Evolutionary conservation across 2,329 filamentous ascomycete genomes (phyloP), one percentile per base, ranked within the genome.

Genomic region (Hymenoscyphus fraxineus): DNA sequence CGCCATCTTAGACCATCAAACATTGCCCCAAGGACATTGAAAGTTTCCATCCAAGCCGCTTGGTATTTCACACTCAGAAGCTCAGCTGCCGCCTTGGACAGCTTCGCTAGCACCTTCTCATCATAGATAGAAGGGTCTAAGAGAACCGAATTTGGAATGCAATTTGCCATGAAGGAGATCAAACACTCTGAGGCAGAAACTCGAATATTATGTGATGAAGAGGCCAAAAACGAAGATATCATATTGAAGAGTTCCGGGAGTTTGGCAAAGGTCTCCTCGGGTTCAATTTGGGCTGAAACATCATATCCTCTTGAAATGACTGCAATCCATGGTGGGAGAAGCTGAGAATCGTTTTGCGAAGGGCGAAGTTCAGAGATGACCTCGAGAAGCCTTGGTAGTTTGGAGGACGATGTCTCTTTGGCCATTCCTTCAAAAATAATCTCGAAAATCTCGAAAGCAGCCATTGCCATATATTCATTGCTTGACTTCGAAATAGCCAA

Each of bases 391-490:
- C 91, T 86, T 2, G 93, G 93, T 13, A 99, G 83, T 78, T 98
- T 99, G 0, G 92, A 86, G 2, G 93, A 96, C 0, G 93, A 91
- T 59, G 93, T 84, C 70, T 93, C 90, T 16, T 88, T 85, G n/a
- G 82, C 86, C 89, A 99, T 93, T 7, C 93, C 90, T 71, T 90
- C 89, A 70, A 99, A 98, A 56, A 98, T 96, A 76, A 96, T 90
- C 77, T 99, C 95, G 73, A 99, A 99, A 3, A 98, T 94, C 69
- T 97, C 94, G 72, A 99, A 97, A 0, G 93, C 91, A 12, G 92
- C 90, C 89, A 98, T 96, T 39, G 93, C 96, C 81, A 99, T 88
- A 76, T 94, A 96, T 76, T 98, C 93, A 76, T 96, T 97, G 76
- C 88, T 95, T 9, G 91, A 93, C 74, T 89, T 89, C 38, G 94